Evolutionary conservation across 106 monocot species (phyloP).

Genomic region (Hemerocallis citrina): DNA sequence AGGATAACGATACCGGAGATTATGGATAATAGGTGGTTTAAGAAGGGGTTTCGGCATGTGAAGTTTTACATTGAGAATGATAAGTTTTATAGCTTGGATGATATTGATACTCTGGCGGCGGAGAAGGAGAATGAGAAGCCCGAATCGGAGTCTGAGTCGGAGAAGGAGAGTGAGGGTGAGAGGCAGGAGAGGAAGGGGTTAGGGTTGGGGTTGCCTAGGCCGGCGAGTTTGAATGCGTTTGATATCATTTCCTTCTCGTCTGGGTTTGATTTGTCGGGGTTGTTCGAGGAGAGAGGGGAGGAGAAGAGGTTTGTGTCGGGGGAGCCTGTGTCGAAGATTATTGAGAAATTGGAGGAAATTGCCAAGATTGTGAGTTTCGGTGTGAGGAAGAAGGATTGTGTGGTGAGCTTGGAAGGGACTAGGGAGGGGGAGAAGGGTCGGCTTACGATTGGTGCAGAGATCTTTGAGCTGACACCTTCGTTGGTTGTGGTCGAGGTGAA

Average conservation of each 20-base stretch:
- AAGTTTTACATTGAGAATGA: conserved; percentile 44
- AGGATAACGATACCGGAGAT: conserved; percentile 34
- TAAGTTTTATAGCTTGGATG: conserved; percentile 19
- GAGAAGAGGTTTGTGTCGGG: conserved; percentile 8
- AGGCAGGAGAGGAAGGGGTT: too few species aligned
- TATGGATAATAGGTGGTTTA: conserved; percentile 48
- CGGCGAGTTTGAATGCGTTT: conserved; percentile 12
- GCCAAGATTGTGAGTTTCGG: conserved; percentile 9
- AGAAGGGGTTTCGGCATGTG: conserved; percentile 34
- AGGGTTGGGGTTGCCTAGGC: conserved; percentile 7
- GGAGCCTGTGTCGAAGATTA: conserved; percentile 5
- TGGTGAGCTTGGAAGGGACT: conserved; percentile 34
- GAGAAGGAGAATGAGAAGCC: neutral
- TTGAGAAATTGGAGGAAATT: conserved; percentile 12
- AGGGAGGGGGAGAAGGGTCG: conserved; percentile 39
- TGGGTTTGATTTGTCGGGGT: conserved; percentile 9
- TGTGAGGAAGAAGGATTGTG: conserved; percentile 36
- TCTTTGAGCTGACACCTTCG: conserved; percentile 27
- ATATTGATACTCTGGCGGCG: neutral
- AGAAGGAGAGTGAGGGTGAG: too few species aligned
- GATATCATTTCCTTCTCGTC: conserved; percentile 15
- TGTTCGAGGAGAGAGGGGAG: conserved; percentile 17
- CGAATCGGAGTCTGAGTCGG: too few species aligned
- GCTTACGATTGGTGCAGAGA: conserved; percentile 32
- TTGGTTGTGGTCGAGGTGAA: conserved; percentile 35